Evolutionary conservation across 108 stramenopile genomes (phyloP), one percentile per base, ranked within the genome.

Genomic region (Skeletonema tropicum): DNA sequence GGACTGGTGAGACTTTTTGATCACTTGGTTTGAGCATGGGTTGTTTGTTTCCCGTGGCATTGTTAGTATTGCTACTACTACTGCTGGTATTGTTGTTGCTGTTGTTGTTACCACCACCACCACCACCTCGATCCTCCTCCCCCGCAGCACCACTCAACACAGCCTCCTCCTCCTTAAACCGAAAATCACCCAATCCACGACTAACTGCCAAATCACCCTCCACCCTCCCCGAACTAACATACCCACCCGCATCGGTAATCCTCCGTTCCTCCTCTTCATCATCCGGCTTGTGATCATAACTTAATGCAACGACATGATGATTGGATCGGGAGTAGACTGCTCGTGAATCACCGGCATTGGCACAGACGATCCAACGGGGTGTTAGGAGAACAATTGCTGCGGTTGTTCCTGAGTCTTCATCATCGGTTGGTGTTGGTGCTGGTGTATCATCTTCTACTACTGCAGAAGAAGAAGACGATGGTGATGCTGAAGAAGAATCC

Each of bases 301-400:
- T 85, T 48, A 97, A 81, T 19, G 94, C 85, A 6, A 91, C 74
- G n/a, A 80, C 79, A 7, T 70, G 77, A 31, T 67, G 64, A 15
- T 61, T 70, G 23, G 74, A 73, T 10, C 76, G 71, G 38, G 81
- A 70, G 57, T 86, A 83, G 23, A 95, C 81, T 41, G 95, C 80
- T 35, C 99, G 87, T 32, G 95, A 95, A 78, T 99, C 99, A 36
- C 99, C 99, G 13, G 96, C 94, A 75, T 99, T 99, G 79, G 97
- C 97, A 71, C 96, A 97, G 39, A 98, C 76, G 30, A 98, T 76
- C 59, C 85, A 88, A 19, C 79, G 75, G 9, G 97, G 97, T 11
- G 97, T 95, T 5, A 97, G 45, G 60, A 98, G 39, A 5, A 91
- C 94, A 35, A 88, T 77, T 15, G 92, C 79, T 3, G 95, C 97